Evolutionary conservation across 306 rosid species (phyloP).

Genomic region (Amphicarpaea edgeworthii): DNA sequence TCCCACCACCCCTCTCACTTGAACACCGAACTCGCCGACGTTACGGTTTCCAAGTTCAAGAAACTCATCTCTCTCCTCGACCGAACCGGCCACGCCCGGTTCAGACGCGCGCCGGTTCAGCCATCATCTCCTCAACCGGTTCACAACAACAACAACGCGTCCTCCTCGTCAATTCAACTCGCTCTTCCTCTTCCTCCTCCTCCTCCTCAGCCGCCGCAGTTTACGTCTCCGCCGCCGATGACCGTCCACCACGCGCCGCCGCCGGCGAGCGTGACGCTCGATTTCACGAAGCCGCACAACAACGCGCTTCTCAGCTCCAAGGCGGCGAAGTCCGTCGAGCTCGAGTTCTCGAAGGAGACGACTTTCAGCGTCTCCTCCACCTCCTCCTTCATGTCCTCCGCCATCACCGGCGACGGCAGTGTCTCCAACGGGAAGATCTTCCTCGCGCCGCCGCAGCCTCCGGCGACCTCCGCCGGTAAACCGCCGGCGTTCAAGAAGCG

Average conservation of each 20-base stretch:
- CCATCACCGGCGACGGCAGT: slow-evolving; percentile 91
- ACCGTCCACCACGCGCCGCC: slow-evolving; percentile 38
- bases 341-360: slow-evolving; percentile 74
- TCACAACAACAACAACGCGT: not conserved
- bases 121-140: not conserved
- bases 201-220: slow-evolving; percentile 29
- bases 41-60: slow-evolving; percentile 80
- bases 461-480: slow-evolving; percentile 66
- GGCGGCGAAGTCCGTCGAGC: slow-evolving; percentile 56
- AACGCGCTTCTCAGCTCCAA: slow-evolving; percentile 17
- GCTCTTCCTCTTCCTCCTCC: not conserved
- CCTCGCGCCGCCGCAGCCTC: slow-evolving; percentile 27
- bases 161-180: not conserved
- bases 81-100: slow-evolving; percentile 95
- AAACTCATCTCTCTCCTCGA: slow-evolving; percentile 73
- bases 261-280: slow-evolving; percentile 82
- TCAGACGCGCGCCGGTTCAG: slow-evolving; percentile 80
- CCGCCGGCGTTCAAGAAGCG: slow-evolving; percentile 77
- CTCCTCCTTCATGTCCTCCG: slow-evolving; percentile 91
- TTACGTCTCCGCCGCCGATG: slow-evolving; percentile 46
- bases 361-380: slow-evolving; percentile 85
- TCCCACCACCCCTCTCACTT: slow-evolving; percentile 61
- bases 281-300: slow-evolving; percentile 72
- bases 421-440: slow-evolving; percentile 86
- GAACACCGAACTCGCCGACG: slow-evolving; percentile 72